Evolutionary conservation across 1,139 yeast genomes (phyloP).

Genomic region (Candida pseudoviswanathii): DNA sequence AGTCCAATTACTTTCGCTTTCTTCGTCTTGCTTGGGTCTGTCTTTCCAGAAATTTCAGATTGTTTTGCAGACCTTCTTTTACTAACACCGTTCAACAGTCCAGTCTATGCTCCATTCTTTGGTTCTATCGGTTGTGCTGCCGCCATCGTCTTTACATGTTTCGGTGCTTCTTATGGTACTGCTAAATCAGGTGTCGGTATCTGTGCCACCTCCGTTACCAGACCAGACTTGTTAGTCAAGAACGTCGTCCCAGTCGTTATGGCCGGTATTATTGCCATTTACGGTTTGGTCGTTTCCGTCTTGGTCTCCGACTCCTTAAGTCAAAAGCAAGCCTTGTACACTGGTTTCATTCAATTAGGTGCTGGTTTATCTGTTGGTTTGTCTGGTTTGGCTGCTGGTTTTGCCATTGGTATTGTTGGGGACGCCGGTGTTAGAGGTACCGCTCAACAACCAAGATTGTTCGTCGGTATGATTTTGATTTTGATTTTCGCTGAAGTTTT

Average conservation of each 20-base stretch:
- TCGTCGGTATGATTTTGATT: constrained; percentile 91
- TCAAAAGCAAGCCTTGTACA: constrained; percentile 81
- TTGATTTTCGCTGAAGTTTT: constrained; percentile 97
- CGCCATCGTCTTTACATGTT: constrained; percentile 96
- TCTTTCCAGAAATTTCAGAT: background rate
- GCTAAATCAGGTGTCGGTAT: constrained; percentile 99
- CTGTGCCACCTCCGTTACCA: constrained; percentile 95
- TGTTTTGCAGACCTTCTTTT: background rate
- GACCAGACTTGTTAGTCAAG: constrained; percentile 93
- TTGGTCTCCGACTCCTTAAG: constrained; percentile 88
- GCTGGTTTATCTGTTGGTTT: constrained; percentile 98
- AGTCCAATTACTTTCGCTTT: background rate
- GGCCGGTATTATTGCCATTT: constrained; percentile 99
- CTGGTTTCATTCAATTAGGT: constrained; percentile 97
- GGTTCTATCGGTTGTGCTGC: constrained; percentile 99
- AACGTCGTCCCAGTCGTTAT: constrained; percentile 95
- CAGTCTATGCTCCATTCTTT: constrained; percentile 89
- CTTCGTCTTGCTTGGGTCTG: background rate
- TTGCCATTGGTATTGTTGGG: constrained; percentile 98
- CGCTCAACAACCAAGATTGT: constrained; percentile 95
- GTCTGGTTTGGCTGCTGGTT: constrained; percentile 96
- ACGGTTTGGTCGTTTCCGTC: constrained; percentile 96
- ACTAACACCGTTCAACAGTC: constrained; percentile 38
- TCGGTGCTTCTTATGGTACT: constrained; percentile 99
- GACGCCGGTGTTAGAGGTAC: constrained; percentile 98